phyloP scores from a whole-genome alignment of 2,329 filamentous ascomycete genomes.

The Trichophyton equinum region DNA sequence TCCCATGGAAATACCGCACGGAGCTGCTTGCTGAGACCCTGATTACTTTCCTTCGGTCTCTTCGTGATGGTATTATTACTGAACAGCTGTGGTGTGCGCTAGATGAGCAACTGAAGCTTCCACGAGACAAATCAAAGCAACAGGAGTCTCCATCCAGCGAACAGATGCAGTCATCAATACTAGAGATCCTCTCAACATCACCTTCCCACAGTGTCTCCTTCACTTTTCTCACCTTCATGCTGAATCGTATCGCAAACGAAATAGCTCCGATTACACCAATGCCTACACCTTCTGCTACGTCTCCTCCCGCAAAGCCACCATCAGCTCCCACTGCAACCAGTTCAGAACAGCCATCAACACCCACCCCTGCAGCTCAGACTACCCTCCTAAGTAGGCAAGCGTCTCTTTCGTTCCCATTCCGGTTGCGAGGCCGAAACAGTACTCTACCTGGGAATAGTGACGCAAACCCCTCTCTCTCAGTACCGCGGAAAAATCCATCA shows the following conservation, averaged over 20 bases:
- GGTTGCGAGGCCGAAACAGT: slow-evolving; percentile 8
- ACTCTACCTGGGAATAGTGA: slow-evolving; percentile 6
- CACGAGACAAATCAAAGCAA: slow-evolving; percentile 39
- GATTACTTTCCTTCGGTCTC: slow-evolving; percentile 57
- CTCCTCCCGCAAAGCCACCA: slow-evolving; percentile 18
- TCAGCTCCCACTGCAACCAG: slow-evolving; percentile 16
- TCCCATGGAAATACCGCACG: slow-evolving; percentile 53
- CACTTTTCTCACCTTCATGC: slow-evolving; percentile 70
- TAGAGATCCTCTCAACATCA: slow-evolving; percentile 59
- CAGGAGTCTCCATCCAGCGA: slow-evolving; percentile 35
- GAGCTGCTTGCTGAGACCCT: slow-evolving; percentile 63
- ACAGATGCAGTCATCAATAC: slow-evolving; percentile 47
- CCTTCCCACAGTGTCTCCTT: slow-evolving; percentile 81
- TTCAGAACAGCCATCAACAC: slow-evolving; percentile 22
- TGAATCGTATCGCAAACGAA: slow-evolving; percentile 48
- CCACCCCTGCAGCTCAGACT: slow-evolving; percentile 12
- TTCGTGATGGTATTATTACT: slow-evolving; percentile 70
- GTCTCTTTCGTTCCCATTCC: slow-evolving; percentile 12
- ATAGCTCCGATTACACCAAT: slow-evolving; percentile 31
- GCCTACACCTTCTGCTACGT: slow-evolving; percentile 8
- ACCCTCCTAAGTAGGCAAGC: neutral
- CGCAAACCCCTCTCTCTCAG: slow-evolving; percentile 9
- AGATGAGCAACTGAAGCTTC: slow-evolving; percentile 44
- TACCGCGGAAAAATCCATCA: slow-evolving; percentile 35
- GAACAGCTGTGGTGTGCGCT: slow-evolving; percentile 57